Evolutionary conservation across 257 asterid genomes (phyloP).

Genomic region (Capsicum pubescens): DNA sequence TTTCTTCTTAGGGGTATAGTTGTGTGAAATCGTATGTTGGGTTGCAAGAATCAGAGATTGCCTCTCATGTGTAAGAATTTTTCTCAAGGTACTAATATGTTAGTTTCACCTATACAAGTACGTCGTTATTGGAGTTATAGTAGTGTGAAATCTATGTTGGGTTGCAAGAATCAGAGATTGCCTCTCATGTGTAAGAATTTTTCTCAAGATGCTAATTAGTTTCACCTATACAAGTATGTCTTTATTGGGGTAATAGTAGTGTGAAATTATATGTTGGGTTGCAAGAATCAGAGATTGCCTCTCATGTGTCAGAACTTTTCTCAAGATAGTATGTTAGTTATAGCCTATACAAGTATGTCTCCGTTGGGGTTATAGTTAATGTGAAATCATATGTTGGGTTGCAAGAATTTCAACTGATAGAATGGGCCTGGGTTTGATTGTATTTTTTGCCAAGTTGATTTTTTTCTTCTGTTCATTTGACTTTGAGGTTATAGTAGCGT

Average conservation of each 20-base stretch:
- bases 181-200: conserved; percentile 59
- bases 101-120: not conserved
- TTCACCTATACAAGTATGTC: not conserved
- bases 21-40: not conserved
- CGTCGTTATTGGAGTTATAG: not conserved
- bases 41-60: conserved; percentile 37
- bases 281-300: conserved; percentile 43
- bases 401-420: not conserved
- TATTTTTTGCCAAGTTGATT: not conserved
- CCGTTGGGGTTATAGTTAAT: not conserved
- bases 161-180: conserved; percentile 37
- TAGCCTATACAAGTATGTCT: not conserved
- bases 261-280: conserved; percentile 5
- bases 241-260: not conserved
- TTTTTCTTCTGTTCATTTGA: not conserved
- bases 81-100: not conserved
- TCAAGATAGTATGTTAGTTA: not conserved
- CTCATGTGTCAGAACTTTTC: conserved; percentile 50
- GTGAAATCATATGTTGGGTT: conserved; percentile 24
- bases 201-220: not conserved
- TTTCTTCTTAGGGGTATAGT: not conserved
- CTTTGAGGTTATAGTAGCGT: not conserved
- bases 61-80: conserved; percentile 59
- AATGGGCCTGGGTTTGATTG: not conserved
- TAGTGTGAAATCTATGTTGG: not conserved